phyloP scores from a whole-genome alignment of 1,284 basidiomycete species.

The Exobasidium cylindrosporum region DNA sequence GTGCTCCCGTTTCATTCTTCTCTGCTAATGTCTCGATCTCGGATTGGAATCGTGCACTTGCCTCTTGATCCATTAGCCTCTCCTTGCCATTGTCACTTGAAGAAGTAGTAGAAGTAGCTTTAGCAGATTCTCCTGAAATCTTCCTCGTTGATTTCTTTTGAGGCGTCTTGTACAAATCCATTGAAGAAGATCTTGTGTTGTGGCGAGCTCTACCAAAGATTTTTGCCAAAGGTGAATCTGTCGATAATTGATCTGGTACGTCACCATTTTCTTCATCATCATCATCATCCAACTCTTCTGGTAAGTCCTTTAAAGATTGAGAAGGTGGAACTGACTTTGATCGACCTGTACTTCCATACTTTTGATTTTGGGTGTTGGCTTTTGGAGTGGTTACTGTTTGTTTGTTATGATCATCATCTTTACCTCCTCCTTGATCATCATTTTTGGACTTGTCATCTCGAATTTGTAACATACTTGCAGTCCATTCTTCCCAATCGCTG shows the following conservation, averaged over 20 bases:
- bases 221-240: not conserved
- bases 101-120: not conserved
- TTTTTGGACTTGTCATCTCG: not conserved
- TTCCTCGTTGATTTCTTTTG: not conserved
- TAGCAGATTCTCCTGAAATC: not conserved
- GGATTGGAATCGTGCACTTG: not conserved
- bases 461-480: constrained; percentile 3
- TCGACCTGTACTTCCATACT: not conserved
- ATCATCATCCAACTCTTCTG: not conserved
- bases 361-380: not conserved
- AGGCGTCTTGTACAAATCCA: not conserved
- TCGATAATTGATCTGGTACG: not conserved
- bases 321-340: not conserved
- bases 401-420: not conserved
- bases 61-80: not conserved
- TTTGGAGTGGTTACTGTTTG: not conserved
- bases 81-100: not conserved
- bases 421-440: not conserved
- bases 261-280: not conserved
- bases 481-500: not conserved
- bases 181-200: not conserved
- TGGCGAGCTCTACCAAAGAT: not conserved
- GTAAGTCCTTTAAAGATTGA: not conserved
- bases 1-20: not conserved
- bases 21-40: not conserved